Evolutionary conservation across 345 rosid species (phyloP).

Genomic region (Xanthoceras sorbifolium): DNA sequence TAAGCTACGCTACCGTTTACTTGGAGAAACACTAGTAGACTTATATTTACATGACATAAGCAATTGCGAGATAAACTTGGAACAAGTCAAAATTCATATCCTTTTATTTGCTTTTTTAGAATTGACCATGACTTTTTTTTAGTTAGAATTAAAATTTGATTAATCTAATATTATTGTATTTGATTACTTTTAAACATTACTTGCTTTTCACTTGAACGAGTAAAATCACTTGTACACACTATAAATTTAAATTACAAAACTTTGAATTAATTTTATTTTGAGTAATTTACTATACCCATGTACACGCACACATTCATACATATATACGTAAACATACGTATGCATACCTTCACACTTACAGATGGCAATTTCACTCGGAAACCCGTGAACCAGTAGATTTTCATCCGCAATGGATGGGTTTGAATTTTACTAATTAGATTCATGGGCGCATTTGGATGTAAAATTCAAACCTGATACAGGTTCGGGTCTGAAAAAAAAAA

Average conservation of each 20-base stretch:
- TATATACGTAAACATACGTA: too few relatives aligned
- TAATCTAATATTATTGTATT: background rate
- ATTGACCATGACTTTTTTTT: slow-evolving; percentile 11
- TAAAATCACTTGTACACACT: background rate
- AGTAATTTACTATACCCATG: background rate
- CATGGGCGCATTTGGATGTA: too few relatives aligned
- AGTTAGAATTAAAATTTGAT: background rate
- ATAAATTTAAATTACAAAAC: too few relatives aligned
- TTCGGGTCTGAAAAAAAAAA: too few relatives aligned
- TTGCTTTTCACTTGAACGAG: background rate
- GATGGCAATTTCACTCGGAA: too few relatives aligned
- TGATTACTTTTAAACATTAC: background rate
- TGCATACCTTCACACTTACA: too few relatives aligned
- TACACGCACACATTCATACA: too few relatives aligned
- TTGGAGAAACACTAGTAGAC: background rate
- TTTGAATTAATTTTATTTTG: too few relatives aligned
- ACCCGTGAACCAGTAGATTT: too few relatives aligned
- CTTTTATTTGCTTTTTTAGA: background rate
- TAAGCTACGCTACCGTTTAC: slow-evolving; percentile 24
- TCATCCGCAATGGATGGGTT: too few relatives aligned
- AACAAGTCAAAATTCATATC: slow-evolving; percentile 21
- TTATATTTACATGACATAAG: slow-evolving; percentile 4
- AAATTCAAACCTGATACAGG: too few relatives aligned
- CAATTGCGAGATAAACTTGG: slow-evolving; percentile 14
- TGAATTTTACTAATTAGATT: too few relatives aligned